These are phyloP conservation scores for Boletus pseudo-olivaceus DNA, from an alignment of 768 basidiomycete genomes.

Conservation along the genomic window DNA sequence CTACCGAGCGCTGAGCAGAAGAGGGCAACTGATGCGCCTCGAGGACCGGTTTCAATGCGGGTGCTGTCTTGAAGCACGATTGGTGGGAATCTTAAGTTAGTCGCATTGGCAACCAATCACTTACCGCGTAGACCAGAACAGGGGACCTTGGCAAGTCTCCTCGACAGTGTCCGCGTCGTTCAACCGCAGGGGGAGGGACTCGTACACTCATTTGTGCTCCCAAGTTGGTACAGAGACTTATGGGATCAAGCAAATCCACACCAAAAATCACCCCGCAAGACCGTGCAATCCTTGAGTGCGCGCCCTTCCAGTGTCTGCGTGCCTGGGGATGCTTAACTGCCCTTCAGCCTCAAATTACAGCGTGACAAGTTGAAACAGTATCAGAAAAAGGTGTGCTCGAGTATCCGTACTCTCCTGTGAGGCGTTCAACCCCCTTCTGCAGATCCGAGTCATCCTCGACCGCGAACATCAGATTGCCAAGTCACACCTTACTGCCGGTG, in stretches of 20 bases:
- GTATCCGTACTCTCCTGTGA: not conserved
- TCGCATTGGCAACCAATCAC: not conserved
- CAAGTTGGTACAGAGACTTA: slow-evolving; percentile 24
- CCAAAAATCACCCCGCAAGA: slow-evolving; percentile 94
- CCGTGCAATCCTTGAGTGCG: slow-evolving; percentile 92
- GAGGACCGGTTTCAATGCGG: slow-evolving; percentile 8
- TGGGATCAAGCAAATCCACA: slow-evolving; percentile 70
- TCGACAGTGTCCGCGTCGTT: not conserved
- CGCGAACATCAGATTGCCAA: slow-evolving; percentile 89
- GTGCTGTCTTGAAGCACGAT: not conserved
- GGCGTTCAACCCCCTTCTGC: not conserved
- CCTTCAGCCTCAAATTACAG: slow-evolving; percentile 84
- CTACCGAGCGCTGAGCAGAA: slow-evolving; percentile 6
- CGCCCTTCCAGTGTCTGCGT: slow-evolving; percentile 21
- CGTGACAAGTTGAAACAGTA: slow-evolving; percentile 95
- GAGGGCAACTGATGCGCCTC: slow-evolving; percentile 4
- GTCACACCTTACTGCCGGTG: slow-evolving; percentile 71
- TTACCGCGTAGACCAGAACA: not conserved
- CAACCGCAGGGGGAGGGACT: not conserved
- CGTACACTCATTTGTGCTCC: not conserved
- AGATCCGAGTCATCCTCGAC: slow-evolving; percentile 87
- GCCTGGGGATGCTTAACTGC: slow-evolving; percentile 18
- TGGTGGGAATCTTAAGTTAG: slow-evolving; percentile 17
- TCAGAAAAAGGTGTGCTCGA: slow-evolving; percentile 73
- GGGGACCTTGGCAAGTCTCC: not conserved